Base-by-base conservation (phyloP, 1,284 basidiomycete genomes). In the Fomitopsis schrenkii region DNA sequence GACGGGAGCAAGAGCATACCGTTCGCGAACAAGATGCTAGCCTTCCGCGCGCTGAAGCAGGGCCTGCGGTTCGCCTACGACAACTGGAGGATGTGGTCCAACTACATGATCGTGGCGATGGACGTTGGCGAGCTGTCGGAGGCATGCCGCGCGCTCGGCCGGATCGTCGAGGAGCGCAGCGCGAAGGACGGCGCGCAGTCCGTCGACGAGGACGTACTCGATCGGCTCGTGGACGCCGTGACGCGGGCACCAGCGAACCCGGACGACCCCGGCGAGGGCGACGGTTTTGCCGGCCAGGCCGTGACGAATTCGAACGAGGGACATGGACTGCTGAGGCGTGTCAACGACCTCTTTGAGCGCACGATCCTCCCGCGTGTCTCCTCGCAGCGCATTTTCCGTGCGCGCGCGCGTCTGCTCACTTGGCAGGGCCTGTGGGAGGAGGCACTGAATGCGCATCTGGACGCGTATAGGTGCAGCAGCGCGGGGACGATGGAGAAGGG, bases 61-160 rank as follows among this genome's bases (percentile, higher is more conserved):
- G 95, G 96, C 4, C 83, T 99, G 62, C 90, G 88, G 66, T 87
- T 85, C 71, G 84, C 85, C 57, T 93, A 94, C 74, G 90, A 95
- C 58, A 96, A 96, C 70, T 99, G 97, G 97, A 85, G 94, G 17
- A 96, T 99, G 86, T 99, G 97, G 97, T 83, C 84, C 67, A 99
- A 99, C 78, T 98, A 96, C 79, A 97, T 96, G 91, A 81, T 98
- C 67, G 90, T 99, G 41, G 85, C 93, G 7, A 83, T 98, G 74
- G 95, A 98, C 69, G 91, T 98, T 15, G 97, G 96, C 7, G 93
- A 98, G 74, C 82, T 98, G 50, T 79, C 86, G 8, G 97, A 99
- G 72, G 91, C 95, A 0, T 88, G 86, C 58, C 88, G 93, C 28
- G 96, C 96, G 0, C 81, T 95, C 54, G 83, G 83, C 0, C 88